Evolutionary conservation across 2,329 filamentous ascomycete species (phyloP).

Genomic region (Hirsutella minnesotensis): DNA sequence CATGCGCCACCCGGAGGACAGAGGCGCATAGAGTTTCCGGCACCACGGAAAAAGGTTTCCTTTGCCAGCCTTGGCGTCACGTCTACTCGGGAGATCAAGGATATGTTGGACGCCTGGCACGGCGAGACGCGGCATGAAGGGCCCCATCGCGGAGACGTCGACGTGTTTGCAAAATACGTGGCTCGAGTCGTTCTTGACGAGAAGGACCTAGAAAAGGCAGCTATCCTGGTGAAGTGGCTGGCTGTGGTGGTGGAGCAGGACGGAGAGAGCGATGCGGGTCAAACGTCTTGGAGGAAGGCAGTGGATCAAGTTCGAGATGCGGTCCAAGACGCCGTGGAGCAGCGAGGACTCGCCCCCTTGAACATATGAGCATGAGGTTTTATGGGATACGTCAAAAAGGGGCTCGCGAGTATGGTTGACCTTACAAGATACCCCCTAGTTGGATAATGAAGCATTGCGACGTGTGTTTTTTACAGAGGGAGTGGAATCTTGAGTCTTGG

Average conservation of each 20-base stretch:
- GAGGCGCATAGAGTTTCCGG: conserved; percentile 32
- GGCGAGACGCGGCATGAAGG: conserved; percentile 58
- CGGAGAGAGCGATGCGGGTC: conserved; percentile 22
- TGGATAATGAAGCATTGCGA: too few species aligned
- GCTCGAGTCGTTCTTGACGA: conserved; percentile 62
- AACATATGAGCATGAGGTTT: conserved; percentile 15
- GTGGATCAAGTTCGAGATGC: conserved; percentile 31
- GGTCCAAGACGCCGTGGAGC: conserved; percentile 42
- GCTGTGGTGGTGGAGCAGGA: conserved; percentile 41
- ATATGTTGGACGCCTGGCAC: conserved; percentile 68
- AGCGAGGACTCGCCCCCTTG: conserved; percentile 45
- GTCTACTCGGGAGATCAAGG: conserved; percentile 49
- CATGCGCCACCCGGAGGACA: conserved; percentile 22
- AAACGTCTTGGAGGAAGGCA: conserved; percentile 33
- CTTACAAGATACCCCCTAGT: not conserved
- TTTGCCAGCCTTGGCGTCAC: conserved; percentile 33
- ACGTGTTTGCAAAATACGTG: conserved; percentile 63
- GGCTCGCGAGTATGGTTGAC: not conserved
- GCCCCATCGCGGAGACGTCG: conserved; percentile 69
- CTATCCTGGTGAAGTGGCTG: conserved; percentile 58
- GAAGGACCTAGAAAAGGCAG: conserved; percentile 63
- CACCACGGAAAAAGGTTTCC: conserved; percentile 29
- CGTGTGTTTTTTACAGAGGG: too few species aligned
- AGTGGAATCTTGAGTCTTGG: too few species aligned
- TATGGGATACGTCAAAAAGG: too few species aligned